Evolutionary conservation across 192 early-diverging fungal genomes (phyloP).

Genomic region (Jimgerdemannia flammicorona): DNA sequence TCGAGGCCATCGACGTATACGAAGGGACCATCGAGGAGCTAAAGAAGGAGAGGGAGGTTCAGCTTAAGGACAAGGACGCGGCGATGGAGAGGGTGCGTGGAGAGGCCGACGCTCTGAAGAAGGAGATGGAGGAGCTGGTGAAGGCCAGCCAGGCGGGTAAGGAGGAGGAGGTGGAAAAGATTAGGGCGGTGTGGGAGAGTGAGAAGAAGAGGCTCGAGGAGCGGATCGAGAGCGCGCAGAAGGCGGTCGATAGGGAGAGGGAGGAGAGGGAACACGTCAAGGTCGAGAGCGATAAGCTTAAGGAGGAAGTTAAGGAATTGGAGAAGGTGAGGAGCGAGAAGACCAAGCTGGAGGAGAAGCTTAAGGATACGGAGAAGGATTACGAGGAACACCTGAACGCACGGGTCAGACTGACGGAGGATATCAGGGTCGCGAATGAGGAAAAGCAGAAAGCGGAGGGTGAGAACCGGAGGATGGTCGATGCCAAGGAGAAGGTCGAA

Average conservation of each 20-base stretch:
- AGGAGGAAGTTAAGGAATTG: constrained; percentile 35
- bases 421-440: constrained; percentile 17
- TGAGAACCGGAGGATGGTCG: constrained; percentile 12
- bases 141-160: constrained; percentile 24
- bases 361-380: constrained; percentile 27
- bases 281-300: constrained; percentile 29
- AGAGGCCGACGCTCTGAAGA: constrained; percentile 39
- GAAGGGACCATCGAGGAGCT: constrained; percentile 36
- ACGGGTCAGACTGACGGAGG: constrained; percentile 21
- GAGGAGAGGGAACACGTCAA: constrained; percentile 24
- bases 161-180: constrained; percentile 44
- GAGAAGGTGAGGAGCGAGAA: constrained; percentile 39
- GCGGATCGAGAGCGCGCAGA: constrained; percentile 13
- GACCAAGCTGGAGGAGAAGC: constrained; percentile 26
- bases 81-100: constrained; percentile 29
- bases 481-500: constrained; percentile 25
- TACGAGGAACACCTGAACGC: constrained; percentile 16
- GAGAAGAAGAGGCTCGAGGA: constrained; percentile 46
- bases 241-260: constrained; percentile 27
- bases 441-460: constrained; percentile 27
- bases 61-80: constrained; percentile 16
- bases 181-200: constrained; percentile 45
- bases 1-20: constrained; percentile 43
- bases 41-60: constrained; percentile 29
- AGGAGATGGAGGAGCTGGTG: constrained; percentile 44